phyloP scores from a whole-genome alignment of 108 stramenopile species.

The Discostella stelligeroides region DNA sequence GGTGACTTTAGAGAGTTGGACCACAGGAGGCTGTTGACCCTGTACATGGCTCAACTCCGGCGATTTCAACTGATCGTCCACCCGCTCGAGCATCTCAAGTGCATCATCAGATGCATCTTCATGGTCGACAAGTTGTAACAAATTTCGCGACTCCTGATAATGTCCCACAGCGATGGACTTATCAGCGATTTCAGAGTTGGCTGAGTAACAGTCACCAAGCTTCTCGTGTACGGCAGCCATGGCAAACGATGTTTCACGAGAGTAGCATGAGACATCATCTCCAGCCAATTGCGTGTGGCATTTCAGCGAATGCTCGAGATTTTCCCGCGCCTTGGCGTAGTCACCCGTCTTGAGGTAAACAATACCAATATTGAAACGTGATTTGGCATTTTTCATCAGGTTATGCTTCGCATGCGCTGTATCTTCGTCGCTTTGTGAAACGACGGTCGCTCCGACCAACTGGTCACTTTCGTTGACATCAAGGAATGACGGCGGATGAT shows the following conservation, averaged over 20 bases:
- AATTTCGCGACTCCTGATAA: no score
- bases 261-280: slow-evolving; percentile 23
- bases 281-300: slow-evolving; percentile 39
- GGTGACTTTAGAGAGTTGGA: neutral
- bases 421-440: no score
- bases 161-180: slow-evolving; percentile 40
- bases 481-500: no score
- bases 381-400: slow-evolving; percentile 41
- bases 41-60: no score
- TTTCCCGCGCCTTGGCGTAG: slow-evolving; percentile 40
- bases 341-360: slow-evolving; percentile 49
- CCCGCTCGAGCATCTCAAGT: slow-evolving; percentile 28
- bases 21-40: no score
- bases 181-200: slow-evolving; percentile 25
- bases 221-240: no score
- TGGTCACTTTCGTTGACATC: no score
- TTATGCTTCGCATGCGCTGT: slow-evolving; percentile 20
- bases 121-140: slow-evolving; percentile 20
- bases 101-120: slow-evolving; percentile 39
- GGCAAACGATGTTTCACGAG: slow-evolving; percentile 18
- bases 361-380: slow-evolving; percentile 44
- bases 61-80: slow-evolving; percentile 31
- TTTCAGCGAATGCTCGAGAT: slow-evolving; percentile 42
- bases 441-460: no score
- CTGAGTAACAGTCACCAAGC: slow-evolving; percentile 40